Percentiles rank a stretch among this genome's conserved stretches.
phyloP scores from a whole-genome alignment of 441 rosid species.

The Manihot esculenta region DNA sequence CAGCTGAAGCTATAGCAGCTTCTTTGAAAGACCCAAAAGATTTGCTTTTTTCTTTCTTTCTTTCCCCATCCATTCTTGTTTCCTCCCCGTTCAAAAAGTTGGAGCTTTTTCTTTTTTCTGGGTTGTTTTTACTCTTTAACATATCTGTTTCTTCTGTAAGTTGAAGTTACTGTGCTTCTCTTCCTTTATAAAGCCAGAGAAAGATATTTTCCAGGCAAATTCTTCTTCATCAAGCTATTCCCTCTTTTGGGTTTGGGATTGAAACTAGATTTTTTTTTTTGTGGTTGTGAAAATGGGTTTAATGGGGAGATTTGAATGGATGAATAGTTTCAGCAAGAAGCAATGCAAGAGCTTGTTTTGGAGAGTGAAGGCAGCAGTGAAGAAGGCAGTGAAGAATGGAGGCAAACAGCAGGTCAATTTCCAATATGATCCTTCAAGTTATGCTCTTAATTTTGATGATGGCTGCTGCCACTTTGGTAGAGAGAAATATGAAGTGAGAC shows the following conservation, averaged over 20 bases:
- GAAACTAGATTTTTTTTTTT: background rate
- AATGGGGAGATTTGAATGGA: constrained; percentile 35
- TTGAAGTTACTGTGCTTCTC: background rate
- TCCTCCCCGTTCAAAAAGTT: constrained; percentile 14
- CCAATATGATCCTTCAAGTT: constrained; percentile 90
- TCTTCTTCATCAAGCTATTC: background rate
- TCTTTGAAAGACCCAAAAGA: constrained; percentile 41
- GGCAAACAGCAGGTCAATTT: constrained; percentile 46
- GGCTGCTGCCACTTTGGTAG: constrained; percentile 36
- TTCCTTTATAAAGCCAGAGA: background rate
- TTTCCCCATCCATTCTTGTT: constrained; percentile 6
- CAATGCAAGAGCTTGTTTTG: constrained; percentile 47
- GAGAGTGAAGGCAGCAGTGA: constrained; percentile 57
- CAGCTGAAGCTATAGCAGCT: constrained; percentile 33
- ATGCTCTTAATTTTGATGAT: constrained; percentile 88
- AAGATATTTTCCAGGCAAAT: background rate
- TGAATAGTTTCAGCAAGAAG: constrained; percentile 38
- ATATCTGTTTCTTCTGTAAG: background rate
- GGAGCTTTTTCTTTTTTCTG: constrained; percentile 16
- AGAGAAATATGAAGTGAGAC: constrained; percentile 14
- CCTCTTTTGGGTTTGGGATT: constrained; percentile 1
- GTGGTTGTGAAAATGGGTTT: constrained; percentile 27
- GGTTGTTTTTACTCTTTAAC: background rate
- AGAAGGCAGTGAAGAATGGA: constrained; percentile 38
- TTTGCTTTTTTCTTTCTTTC: constrained; percentile 14